phyloP scores from a whole-genome alignment of 2,329 filamentous ascomycete genomes.

The Aspergillus costaricaensis region DNA sequence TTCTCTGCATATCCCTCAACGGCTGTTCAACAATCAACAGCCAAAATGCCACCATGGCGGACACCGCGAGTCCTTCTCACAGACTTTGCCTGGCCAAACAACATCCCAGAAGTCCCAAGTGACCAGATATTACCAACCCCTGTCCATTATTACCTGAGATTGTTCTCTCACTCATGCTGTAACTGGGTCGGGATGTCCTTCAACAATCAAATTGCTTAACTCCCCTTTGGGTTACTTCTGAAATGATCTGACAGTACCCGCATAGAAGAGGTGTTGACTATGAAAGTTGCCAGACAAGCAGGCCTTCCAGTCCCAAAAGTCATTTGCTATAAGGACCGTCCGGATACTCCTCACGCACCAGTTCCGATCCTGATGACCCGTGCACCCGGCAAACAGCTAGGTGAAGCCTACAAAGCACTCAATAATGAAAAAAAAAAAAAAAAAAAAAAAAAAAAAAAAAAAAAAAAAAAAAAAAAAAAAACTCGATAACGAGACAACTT shows the following conservation, averaged over 20 bases:
- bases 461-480: neutral
- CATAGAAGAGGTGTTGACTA: constrained; percentile 39
- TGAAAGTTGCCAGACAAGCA: constrained; percentile 37
- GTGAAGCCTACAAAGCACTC: neutral
- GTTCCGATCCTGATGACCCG: constrained; percentile 48
- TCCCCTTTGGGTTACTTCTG: constrained; percentile 43
- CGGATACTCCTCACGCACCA: constrained; percentile 9
- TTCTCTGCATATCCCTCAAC: no score
- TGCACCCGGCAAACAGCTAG: constrained; percentile 30
- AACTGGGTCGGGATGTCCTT: constrained; percentile 29
- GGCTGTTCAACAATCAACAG: neutral
- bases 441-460: neutral
- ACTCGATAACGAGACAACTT: neutral
- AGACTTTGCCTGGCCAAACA: constrained; percentile 31
- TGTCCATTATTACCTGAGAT: constrained; percentile 31
- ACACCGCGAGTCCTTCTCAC: constrained; percentile 19
- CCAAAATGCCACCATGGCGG: neutral
- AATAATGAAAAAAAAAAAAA: neutral
- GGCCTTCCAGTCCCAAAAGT: constrained; percentile 40
- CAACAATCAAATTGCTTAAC: constrained; percentile 32
- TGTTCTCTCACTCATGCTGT: constrained; percentile 37
- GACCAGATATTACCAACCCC: constrained; percentile 28
- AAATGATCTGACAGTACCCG: constrained; percentile 43
- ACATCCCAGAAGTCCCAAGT: constrained; percentile 13
- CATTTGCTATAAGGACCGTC: constrained; percentile 37